These are phyloP conservation scores for Talaromyces pinophilus DNA, from an alignment of 2,329 filamentous ascomycete species.

Conservation along the genomic window DNA sequence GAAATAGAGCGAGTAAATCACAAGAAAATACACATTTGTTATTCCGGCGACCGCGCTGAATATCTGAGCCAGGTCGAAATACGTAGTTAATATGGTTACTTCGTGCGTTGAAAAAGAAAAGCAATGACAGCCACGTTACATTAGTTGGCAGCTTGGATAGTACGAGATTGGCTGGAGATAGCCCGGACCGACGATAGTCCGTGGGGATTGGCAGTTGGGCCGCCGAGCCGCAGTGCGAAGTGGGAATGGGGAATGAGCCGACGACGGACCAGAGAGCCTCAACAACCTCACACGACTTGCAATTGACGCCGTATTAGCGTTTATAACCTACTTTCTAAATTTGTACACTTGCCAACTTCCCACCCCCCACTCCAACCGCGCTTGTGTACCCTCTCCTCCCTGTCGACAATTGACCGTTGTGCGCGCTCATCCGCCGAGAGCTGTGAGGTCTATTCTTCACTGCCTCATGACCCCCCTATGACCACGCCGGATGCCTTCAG, in stretches of 20 bases:
- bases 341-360: background rate
- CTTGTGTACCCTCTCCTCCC: constrained; percentile 3
- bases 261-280: constrained; percentile 19
- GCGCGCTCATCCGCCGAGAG: background rate
- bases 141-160: background rate
- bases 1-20: background rate
- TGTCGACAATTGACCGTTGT: background rate
- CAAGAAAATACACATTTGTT: too few species aligned
- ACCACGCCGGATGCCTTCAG: constrained; percentile 48
- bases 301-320: background rate
- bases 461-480: constrained; percentile 49
- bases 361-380: background rate
- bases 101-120: background rate
- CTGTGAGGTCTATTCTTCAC: background rate
- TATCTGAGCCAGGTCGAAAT: background rate
- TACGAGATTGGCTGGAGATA: constrained; percentile 5
- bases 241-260: constrained; percentile 4
- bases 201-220: constrained; percentile 3
- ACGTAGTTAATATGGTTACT: background rate
- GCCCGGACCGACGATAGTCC: constrained; percentile 19
- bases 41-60: background rate
- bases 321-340: background rate
- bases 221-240: constrained; percentile 10
- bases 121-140: background rate
- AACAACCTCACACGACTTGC: constrained; percentile 7